Base-by-base conservation (phyloP, 1,284 basidiomycete species). In the Coniferiporia weirii region DNA sequence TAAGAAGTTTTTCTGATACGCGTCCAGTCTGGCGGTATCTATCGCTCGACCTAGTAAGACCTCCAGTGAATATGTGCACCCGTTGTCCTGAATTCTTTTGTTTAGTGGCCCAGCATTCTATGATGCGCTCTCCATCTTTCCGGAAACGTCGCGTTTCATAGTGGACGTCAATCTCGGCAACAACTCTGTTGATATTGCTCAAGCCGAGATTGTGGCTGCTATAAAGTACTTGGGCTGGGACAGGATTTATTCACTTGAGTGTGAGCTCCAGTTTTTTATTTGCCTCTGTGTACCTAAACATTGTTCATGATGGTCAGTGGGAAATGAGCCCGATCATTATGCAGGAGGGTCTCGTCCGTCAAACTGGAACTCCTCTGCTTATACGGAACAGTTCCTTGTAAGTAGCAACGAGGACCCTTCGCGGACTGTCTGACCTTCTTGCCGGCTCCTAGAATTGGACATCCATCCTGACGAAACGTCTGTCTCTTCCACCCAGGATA, bases 271-370 rank as follows among this genome's bases (percentile, higher is more conserved):
- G 20, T 19, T 38, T n/a, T 8, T 6, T 59, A 38, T 54, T 13
- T 19, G 54, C 47, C 9, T 44, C 27, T 20, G 19, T 48, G 13
- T 22, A n/a, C 19, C n/a, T 32, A 46, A 17, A 17, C 15, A 49
- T 59, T 40, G 54, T 27, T 53, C 6, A 38, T 52, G 4, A 15
- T 19, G 2, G 34, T 46, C 56, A 73, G 71, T 74, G 36, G 73
- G 72, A 8, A 74, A 74, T 56, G 72, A 73, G 64, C 67, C 73
- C 17, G 72, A 74, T 56, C 73, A 74, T 48, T 74, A 71, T 52
- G 59, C 67, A 40, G 65, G 68, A 20, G 66, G 66, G 4, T 65
- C 55, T 7, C 65, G 70, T 32, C 71, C 70, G 1, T 56, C 65
- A 1, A 66, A 64, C 9, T 74, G 72, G 72, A 57, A 65, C 8